Base-by-base conservation (phyloP, 2,329 filamentous ascomycete genomes). In the Lanzia echinophila region DNA sequence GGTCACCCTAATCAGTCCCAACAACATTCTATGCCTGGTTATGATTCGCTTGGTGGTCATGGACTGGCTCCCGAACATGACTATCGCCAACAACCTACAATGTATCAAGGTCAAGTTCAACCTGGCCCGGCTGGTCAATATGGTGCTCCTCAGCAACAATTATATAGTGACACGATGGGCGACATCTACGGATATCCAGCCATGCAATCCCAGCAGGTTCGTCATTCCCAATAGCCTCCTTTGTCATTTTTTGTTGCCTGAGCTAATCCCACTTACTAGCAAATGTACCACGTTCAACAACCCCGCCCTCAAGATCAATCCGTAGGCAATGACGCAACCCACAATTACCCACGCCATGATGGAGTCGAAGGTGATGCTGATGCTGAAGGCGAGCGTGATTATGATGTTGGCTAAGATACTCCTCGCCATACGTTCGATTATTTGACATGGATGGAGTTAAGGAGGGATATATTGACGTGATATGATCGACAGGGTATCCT, bases 101-200 rank as follows among this genome's bases (percentile, higher is more conserved):
- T 96, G 82, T 96, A 96, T 68, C 78, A 86, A 31, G 85, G 84
- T 52, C 84, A 90, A 60, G 87, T 90, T 55, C 88, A 90, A 61
- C 75, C 84, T 13, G 86, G 87, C 47, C 82, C 87, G 12, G 78
- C 82, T 45, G 79, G 81, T 49, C 79, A 81, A 12, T 95, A 95
- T 68, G 87, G 85, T 13, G 89, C 94, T 65, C 81, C 87, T 44
- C 86, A 88, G 62, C 70, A 69, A 47, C 76, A 83, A 59, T 95
- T 96, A 79, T 96, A 90, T 67, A 79, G 84, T 53, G 84, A 87
- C n/a, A n/a, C n/a, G 54, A 85, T 91, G 71, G 84, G 89, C 58
- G 83, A 82, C 59, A 96, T 96, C 78, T 97, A 97, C 70, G 80
- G 80, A 38, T 95, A 95, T 69, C 79, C 85, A 13, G 75, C 83